Evolutionary conservation across 2,329 filamentous ascomycete species (phyloP), one percentile per base, ranked within the genome.

Genomic region (Hypoxylon sp.): DNA sequence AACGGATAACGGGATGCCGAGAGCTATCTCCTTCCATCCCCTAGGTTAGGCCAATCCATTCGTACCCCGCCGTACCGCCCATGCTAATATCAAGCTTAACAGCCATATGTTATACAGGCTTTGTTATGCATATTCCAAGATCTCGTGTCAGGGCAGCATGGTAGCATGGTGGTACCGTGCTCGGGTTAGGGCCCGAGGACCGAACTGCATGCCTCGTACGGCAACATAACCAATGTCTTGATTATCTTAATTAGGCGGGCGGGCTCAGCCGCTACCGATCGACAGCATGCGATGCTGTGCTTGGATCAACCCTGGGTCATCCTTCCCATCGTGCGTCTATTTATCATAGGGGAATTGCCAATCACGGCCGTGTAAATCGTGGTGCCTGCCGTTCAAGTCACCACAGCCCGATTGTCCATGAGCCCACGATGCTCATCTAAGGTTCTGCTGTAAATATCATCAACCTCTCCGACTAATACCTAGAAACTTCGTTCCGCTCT

Each of bases 301-400:
- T 13, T 34, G 32, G 32, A 34, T 34, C 51, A 58, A 61, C 56
- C 24, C 24, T 56, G 53, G 59, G 51, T 68, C 51, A 58, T 63
- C 56, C 44, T 62, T 26, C 46, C 49, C 17, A 15, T 51, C 32
- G n/a, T 55, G 22, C 50, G 22, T 30, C 15, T 64, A 67, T 65
- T 56, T 56, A 65, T 55, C 44, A 30, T 24, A 56, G 15, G 53
- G 57, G 32, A 63, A 28, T 66, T 54, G 54, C 65, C 65, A 62
- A 66, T 68, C 63, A 66, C 49, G 41, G 34, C 43, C 37, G 20
- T 57, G 53, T 47, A 44, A 56, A 54, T 62, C 5, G 30, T 51
- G 47, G 32, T 68, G 54, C 37, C 59, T 51, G 22, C 20, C 51
- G 47, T 54, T 43, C 48, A 51, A 48, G 61, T 50, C 53, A 62